Base-by-base conservation (phyloP, 2,329 filamentous ascomycete genomes). In the Dothiorella sarmentorum region DNA sequence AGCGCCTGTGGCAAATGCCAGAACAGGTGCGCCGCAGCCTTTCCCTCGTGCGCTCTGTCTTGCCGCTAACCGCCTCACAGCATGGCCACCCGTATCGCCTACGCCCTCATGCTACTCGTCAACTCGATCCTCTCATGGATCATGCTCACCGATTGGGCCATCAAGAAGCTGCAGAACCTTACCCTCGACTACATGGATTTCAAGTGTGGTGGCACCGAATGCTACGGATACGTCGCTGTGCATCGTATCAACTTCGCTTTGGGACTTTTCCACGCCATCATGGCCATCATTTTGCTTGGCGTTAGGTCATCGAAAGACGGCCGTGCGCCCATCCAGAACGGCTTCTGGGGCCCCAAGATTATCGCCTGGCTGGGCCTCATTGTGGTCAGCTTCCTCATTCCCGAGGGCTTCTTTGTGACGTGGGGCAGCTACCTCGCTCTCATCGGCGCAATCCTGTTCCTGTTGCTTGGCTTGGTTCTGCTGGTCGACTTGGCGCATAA, bases 111-210 rank as follows among this genome's bases (percentile, higher is more conserved):
- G 63, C 89, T 99, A 58, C 86, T 99, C 65, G 78, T 97, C 75
- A 99, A 99, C 82, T 97, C 93, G 60, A 96, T 97, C 64, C 74
- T 97, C 53, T 93, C 94, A 33, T 99, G 94, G 94, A 90, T 99
- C 66, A 96, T 97, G 91, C 91, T 99, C 77, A 99, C 94, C 20
- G 90, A 91, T 56, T 99, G 94, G 94, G 94, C 94, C 31, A 90
- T 99, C 71, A 90, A 96, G 69, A 97, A 97, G 73, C 82, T 99
- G 5, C 87, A 97, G 75, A 85, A 95, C 64, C 80, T 97, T 57
- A 94, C 91, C 11, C 82, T 99, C 64, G 91, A 97, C 76, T 97
- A 97, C 71, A 92, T 99, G 78, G 91, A 91, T 68, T 96, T 99
- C 70, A 88, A 88, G 69, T 99, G 94, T 72, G 71, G 90, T 26